phyloP scores from a whole-genome alignment of 2,329 filamentous ascomycete genomes.

The Berkeleyomyces basicola region DNA sequence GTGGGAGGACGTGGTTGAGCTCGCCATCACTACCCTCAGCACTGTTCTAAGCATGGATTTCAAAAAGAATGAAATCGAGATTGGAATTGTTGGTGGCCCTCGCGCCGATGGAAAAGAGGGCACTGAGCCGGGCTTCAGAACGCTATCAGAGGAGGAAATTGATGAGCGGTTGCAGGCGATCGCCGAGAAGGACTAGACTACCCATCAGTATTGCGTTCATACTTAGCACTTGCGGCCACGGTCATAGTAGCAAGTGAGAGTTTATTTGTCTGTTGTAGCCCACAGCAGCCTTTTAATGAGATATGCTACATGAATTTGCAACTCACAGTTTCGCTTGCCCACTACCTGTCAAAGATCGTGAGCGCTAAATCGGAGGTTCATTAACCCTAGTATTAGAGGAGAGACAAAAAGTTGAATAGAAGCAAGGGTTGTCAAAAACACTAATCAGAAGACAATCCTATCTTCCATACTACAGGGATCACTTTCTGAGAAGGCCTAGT shows the following conservation, averaged over 20 bases:
- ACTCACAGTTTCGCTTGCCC: no score
- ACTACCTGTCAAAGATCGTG: no score
- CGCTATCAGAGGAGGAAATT: constrained; percentile 91
- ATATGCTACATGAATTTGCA: constrained; percentile 1
- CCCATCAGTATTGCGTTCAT: background rate
- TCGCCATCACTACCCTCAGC: constrained; percentile 88
- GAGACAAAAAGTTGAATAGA: no score
- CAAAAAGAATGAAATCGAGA: constrained; percentile 97
- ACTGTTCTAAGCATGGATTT: constrained; percentile 97
- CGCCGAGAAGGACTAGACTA: constrained; percentile 82
- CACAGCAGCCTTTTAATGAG: constrained; percentile 12
- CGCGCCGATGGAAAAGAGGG: constrained; percentile 68
- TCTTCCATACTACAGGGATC: no score
- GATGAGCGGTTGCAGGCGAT: constrained; percentile 96
- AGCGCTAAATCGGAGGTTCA: no score
- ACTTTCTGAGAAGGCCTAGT: no score
- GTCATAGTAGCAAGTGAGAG: background rate
- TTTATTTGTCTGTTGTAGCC: background rate
- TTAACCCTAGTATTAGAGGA: no score
- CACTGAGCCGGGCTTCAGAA: constrained; percentile 63
- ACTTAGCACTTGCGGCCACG: background rate
- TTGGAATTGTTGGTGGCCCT: constrained; percentile 89
- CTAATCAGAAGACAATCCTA: no score
- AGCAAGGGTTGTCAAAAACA: no score
- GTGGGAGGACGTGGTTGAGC: constrained; percentile 96